Evolutionary conservation across 352 stramenopile species (phyloP).

Genomic region (Blastocystis sp.): DNA sequence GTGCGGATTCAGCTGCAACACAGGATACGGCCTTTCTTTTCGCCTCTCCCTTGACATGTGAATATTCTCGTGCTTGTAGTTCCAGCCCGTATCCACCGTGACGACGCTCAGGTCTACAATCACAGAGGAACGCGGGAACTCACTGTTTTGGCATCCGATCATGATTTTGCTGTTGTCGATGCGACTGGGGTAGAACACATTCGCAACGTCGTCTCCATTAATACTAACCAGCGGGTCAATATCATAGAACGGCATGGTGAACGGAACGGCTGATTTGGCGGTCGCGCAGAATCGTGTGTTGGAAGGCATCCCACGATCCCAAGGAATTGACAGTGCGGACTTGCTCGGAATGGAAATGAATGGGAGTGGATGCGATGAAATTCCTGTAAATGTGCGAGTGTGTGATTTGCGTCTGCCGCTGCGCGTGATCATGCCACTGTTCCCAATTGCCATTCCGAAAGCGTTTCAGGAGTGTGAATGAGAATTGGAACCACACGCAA

Average conservation of each 20-base stretch:
- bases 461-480: background rate
- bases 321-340: no score
- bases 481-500: background rate
- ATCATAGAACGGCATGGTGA: slow-evolving; percentile 36
- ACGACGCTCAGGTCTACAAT: slow-evolving; percentile 43
- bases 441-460: no score
- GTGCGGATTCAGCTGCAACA: slow-evolving; percentile 43
- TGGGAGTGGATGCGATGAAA: no score
- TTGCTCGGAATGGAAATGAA: no score
- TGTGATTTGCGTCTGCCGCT: no score
- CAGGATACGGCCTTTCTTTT: slow-evolving; percentile 42
- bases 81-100: slow-evolving; percentile 50
- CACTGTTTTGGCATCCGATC: slow-evolving; percentile 65
- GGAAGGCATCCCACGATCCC: no score
- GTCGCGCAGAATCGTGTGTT: no score
- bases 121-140: background rate
- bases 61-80: slow-evolving; percentile 25
- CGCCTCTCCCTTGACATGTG: slow-evolving; percentile 18
- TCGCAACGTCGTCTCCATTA: slow-evolving; percentile 21
- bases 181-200: slow-evolving; percentile 39
- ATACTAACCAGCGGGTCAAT: slow-evolving; percentile 53
- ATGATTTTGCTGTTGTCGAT: slow-evolving; percentile 71
- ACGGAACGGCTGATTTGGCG: no score
- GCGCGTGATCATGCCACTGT: no score
- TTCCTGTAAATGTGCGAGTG: no score